These are phyloP conservation scores for Avicennia marina DNA, from an alignment of 257 asterid species.

Conservation along the genomic window DNA sequence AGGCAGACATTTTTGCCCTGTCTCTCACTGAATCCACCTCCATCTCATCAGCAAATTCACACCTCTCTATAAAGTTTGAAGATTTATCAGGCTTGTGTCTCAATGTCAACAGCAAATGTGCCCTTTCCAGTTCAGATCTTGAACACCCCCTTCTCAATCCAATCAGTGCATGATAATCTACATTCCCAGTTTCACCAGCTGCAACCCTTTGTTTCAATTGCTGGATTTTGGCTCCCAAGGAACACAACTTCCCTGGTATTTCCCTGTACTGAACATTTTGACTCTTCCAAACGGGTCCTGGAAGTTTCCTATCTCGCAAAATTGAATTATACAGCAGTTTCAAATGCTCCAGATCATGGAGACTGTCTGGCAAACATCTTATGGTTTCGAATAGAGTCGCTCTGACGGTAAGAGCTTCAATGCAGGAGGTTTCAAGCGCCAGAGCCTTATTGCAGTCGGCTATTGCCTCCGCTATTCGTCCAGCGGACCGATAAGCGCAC, in stretches of 20 bases:
- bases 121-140: constrained; percentile 75
- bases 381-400: constrained; percentile 73
- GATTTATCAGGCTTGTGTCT: constrained; percentile 91
- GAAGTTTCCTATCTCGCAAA: constrained; percentile 63
- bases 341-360: constrained; percentile 90
- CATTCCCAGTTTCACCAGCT: constrained; percentile 75
- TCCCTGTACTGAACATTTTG: constrained; percentile 77
- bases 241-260: constrained; percentile 85
- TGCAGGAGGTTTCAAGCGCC: constrained; percentile 81
- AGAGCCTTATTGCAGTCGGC: constrained; percentile 74
- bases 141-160: constrained; percentile 86
- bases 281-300: constrained; percentile 85
- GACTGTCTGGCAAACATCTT: constrained; percentile 76
- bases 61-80: constrained; percentile 62
- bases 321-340: constrained; percentile 86
- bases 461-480: constrained; percentile 57
- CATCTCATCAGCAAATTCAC: constrained; percentile 76
- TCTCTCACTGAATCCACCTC: constrained; percentile 73
- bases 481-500: constrained; percentile 50
- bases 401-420: constrained; percentile 65
- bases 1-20: constrained; percentile 67
- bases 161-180: constrained; percentile 72
- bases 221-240: constrained; percentile 72
- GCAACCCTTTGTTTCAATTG: constrained; percentile 79
- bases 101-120: constrained; percentile 70